Base-by-base conservation (phyloP, 331 rosid genomes). In the Spiraea crenata region DNA sequence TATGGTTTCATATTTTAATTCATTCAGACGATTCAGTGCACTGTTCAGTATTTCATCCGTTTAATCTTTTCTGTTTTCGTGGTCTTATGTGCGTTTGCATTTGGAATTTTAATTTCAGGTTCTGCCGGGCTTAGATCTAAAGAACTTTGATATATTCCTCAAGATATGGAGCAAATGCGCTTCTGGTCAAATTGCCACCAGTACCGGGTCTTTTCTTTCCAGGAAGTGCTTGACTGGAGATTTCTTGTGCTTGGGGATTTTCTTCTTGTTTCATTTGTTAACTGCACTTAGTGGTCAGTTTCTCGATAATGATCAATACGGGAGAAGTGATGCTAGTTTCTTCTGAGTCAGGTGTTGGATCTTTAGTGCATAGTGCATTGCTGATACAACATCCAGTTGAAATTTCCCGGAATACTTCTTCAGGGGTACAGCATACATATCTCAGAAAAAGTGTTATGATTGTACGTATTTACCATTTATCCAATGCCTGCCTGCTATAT, bases 161-260 rank as follows among this genome's bases (percentile, higher is more conserved):
- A 62, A 88, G 90, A 87, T 74, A 95, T 91, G 99, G 99, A 91
- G 85, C 82, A 80, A 80, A 86, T 71, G 73, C 76, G 72, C 82
- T 77, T 83, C 80, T 83, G 81, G 84, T 80, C 96, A 80, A 87
- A 89, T 74, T 88, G 96, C 89, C 90, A 86, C 89, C 88, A 85
- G 69, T 81, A 82, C 81, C 87, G 83, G 55, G 85, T 89, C 80
- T 79, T 92, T 72, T 90, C 96, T 51, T 91, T 95, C 88, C 97
- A 95, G 83, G 96, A 91, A 95, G 95, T 95, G 76, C 99, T 91
- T 82, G 93, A 95, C 84, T 91, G 98, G 98, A 91, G 95, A 86
- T 84, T 83, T 82, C 87, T 86, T 73, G 62, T 87, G 79, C 78
- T 88, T 76, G 99, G 97, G 81, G 81, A 86, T 83, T 95, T 95